Percentiles rank a stretch among this genome's conserved stretches.
phyloP scores from a whole-genome alignment of 768 basidiomycete species.

The Tylopilus sp. region DNA sequence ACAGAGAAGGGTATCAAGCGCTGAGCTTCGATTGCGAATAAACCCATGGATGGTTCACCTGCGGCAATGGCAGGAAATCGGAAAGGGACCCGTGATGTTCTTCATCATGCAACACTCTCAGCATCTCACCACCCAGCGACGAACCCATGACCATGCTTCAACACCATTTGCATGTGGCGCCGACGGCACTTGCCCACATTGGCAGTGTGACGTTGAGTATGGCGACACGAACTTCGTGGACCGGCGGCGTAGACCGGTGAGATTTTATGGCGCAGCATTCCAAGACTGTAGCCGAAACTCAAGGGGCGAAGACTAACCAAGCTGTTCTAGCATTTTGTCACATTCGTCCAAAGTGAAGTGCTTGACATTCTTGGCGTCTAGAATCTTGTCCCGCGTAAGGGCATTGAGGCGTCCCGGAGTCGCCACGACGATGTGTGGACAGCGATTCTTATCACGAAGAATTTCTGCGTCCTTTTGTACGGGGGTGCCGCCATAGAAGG shows the following conservation, averaged over 20 bases:
- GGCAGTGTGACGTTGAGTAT: constrained; percentile 37
- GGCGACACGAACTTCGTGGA: constrained; percentile 37
- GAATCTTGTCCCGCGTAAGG: constrained; percentile 88
- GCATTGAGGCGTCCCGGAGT: constrained; percentile 98
- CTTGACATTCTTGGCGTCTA: constrained; percentile 95
- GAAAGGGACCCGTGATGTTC: constrained; percentile 33
- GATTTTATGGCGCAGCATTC: constrained; percentile 42
- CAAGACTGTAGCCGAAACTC: constrained; percentile 61
- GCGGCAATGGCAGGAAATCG: constrained; percentile 36
- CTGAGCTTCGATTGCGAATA: constrained; percentile 8
- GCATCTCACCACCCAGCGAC: constrained; percentile 35
- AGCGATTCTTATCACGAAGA: constrained; percentile 93
- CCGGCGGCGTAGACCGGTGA: constrained; percentile 32
- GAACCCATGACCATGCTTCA: constrained; percentile 38
- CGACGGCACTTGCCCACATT: constrained; percentile 38
- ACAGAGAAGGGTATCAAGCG: constrained; percentile 25
- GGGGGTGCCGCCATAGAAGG: constrained; percentile 96
- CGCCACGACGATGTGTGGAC: constrained; percentile 98
- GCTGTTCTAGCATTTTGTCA: constrained; percentile 99
- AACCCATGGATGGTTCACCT: constrained; percentile 17
- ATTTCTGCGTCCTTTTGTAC: constrained; percentile 91
- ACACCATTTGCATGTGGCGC: constrained; percentile 38
- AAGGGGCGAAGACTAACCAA: constrained; percentile 88
- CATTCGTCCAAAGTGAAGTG: constrained; percentile 99
- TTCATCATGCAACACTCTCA: constrained; percentile 34